Conservation (phyloP, 202 grass and related monocot species). For the Cymbopogon flexuosus region DNA sequence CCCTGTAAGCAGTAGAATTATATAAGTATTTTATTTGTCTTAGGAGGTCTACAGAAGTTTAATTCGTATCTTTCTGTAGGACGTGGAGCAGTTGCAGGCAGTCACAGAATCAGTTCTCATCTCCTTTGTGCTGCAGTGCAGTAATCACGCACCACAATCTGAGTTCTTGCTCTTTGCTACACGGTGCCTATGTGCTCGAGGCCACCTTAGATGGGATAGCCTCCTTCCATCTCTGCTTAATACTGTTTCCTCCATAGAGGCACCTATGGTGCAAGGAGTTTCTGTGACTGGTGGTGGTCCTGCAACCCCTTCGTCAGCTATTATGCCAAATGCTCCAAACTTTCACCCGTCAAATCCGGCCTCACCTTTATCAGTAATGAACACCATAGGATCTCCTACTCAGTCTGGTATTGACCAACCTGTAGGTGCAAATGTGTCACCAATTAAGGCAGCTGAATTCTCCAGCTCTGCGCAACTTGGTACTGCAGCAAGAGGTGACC, state of each 20-base stretch:
- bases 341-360: constrained; percentile 74
- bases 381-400: constrained; percentile 77
- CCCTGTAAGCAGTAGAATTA: constrained; percentile 51
- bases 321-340: constrained; percentile 43
- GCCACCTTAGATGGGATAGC: constrained; percentile 81
- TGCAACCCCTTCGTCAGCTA: constrained; percentile 40
- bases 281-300: constrained; percentile 32
- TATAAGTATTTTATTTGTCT: not conserved
- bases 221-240: constrained; percentile 80
- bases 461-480: constrained; percentile 45
- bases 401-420: constrained; percentile 83
- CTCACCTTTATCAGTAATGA: constrained; percentile 72
- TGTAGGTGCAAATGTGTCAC: constrained; percentile 59
- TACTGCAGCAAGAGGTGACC: constrained; percentile 40
- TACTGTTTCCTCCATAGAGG: constrained; percentile 59
- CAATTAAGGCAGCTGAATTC: constrained; percentile 62
- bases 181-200: constrained; percentile 60
- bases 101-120: constrained; percentile 84
- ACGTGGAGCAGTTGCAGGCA: constrained; percentile 74
- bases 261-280: constrained; percentile 42
- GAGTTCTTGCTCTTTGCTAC: constrained; percentile 94
- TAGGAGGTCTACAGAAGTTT: constrained; percentile 7
- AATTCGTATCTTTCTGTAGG: constrained; percentile 43
- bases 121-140: constrained; percentile 75
- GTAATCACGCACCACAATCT: constrained; percentile 74